These are phyloP conservation scores for Coleophoma cylindrospora DNA, from an alignment of 2,329 filamentous ascomycete genomes.

Conservation along the genomic window DNA sequence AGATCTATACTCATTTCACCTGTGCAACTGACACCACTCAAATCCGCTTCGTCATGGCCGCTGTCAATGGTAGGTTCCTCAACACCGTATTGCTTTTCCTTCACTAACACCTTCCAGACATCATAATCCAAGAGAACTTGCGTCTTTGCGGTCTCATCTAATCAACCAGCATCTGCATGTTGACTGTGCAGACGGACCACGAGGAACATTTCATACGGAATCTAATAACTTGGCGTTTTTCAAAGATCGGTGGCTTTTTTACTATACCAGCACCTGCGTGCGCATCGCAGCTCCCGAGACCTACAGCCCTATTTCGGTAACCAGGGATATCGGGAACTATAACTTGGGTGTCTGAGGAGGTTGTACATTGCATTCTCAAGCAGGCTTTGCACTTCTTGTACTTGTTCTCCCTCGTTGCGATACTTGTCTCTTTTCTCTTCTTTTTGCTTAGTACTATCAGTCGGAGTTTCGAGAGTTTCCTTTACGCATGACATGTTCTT, in stretches of 20 bases:
- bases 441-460: constrained; percentile 3
- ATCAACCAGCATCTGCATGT: constrained; percentile 7
- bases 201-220: constrained; percentile 2
- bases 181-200: constrained; percentile 9
- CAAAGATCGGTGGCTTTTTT: constrained; percentile 23
- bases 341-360: background rate
- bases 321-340: background rate
- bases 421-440: constrained; percentile 9
- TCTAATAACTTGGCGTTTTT: constrained; percentile 24
- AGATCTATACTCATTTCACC: constrained; percentile 99
- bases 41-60: constrained; percentile 99
- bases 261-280: constrained; percentile 23
- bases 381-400: constrained; percentile 8
- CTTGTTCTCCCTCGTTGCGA: constrained; percentile 20
- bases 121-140: constrained; percentile 99
- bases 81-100: background rate
- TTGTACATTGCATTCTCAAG: background rate
- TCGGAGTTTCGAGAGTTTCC: constrained; percentile 1
- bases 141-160: constrained; percentile 96
- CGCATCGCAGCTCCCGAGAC: constrained; percentile 6
- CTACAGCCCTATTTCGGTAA: background rate
- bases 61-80: constrained; percentile 78
- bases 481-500: background rate
- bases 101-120: constrained; percentile 63
- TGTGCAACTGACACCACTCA: constrained; percentile 98